Base-by-base conservation (phyloP, 1,284 basidiomycete genomes). In the Ustilago shanxiensis region DNA sequence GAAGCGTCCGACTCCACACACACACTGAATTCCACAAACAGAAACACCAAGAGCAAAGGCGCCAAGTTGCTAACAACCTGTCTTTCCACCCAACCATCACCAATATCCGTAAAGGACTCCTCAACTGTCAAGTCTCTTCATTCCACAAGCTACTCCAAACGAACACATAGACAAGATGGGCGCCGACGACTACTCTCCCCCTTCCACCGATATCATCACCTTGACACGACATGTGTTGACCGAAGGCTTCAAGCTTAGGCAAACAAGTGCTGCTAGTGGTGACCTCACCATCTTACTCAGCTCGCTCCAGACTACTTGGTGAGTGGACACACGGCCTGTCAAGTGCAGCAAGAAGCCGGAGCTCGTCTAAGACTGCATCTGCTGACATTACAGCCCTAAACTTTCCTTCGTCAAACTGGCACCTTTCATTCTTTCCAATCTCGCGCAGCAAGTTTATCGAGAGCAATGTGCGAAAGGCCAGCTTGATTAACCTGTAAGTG, bases 401-500 rank as follows among this genome's bases (percentile, higher is more conserved):
- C 45, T 20, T 20, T 44, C 41, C 16, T 44, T 16, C 35, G 31
- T 33, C 31, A 5, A 7, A 10, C 49, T 26, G 2, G 28, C 31
- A 10, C 13, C 13, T 29, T 20, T 11, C 13, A 9, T 6, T 10
- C 50, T 11, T 33, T 20, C 4, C 50, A 52, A n/a, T 7, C 29
- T 33, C 33, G 18, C 33, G 29, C 73, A 77, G 80, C 84, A 90
- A 90, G 88, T 98, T 98, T 89, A 99, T 99, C 86, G 95, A 97
- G 14, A 96, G 93, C 81, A 98, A 98, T 82, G 97, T 98, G 78
- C 92, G 97, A 80, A 95, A 95, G 88, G 96, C 97, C 28, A 91
- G 96, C 61, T 89, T 99, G 79, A 98, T 99, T 88, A 99, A 99
- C 87, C 90, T 99, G 93, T 96, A 84, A 86, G 93, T 89, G 16